Evolutionary conservation across 148 eudicot genomes (phyloP).

Genomic region (Rheum nobile): DNA sequence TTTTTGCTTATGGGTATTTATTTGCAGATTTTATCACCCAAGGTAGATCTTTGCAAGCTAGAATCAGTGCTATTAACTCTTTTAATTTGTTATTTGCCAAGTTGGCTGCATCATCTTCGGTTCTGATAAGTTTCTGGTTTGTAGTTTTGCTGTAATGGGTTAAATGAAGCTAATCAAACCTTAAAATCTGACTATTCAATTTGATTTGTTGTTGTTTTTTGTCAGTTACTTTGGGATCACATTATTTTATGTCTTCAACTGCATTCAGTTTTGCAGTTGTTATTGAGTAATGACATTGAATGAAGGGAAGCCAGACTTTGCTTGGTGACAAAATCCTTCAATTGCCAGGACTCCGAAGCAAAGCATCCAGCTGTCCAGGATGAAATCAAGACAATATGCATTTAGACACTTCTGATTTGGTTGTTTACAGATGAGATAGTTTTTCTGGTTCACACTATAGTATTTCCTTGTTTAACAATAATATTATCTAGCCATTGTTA

Average conservation of each 20-base stretch:
- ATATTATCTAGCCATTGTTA: too few relatives aligned
- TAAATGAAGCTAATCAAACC: too few relatives aligned
- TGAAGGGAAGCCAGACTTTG: neutral
- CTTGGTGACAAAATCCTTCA: neutral
- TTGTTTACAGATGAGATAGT: too few relatives aligned
- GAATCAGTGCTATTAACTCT: too few relatives aligned
- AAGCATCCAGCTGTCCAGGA: neutral
- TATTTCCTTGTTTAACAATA: too few relatives aligned
- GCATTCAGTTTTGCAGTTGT: neutral
- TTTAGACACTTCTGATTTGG: too few relatives aligned
- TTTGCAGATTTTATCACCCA: neutral
- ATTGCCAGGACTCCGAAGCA: neutral
- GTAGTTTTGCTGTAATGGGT: too few relatives aligned
- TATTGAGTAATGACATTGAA: neutral
- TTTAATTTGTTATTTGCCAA: too few relatives aligned
- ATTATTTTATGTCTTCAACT: neutral
- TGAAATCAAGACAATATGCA: too few relatives aligned
- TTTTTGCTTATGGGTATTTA: slow-evolving; percentile 2
- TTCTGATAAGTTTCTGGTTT: too few relatives aligned
- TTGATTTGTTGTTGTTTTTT: neutral
- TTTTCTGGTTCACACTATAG: too few relatives aligned
- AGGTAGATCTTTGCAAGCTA: neutral
- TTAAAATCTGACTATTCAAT: neutral
- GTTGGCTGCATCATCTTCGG: too few relatives aligned
- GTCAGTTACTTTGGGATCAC: neutral